Conservation (phyloP, 2,329 filamentous ascomycete species). For the Fusarium sp. region DNA sequence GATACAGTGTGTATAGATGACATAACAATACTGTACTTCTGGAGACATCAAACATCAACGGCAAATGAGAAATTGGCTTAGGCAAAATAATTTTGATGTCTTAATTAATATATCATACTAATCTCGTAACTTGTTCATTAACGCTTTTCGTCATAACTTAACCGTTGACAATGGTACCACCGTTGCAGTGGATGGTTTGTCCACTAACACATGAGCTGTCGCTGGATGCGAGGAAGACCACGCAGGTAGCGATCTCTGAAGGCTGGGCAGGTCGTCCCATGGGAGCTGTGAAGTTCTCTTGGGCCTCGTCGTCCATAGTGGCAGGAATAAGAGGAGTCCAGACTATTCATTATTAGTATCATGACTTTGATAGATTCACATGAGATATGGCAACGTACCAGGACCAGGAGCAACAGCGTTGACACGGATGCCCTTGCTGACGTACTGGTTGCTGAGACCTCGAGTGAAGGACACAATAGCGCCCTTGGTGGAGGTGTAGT, state of each 20-base stretch:
- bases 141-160: constrained; percentile 43
- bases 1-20: neutral
- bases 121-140: neutral
- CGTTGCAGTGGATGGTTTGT: constrained; percentile 71
- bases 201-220: constrained; percentile 82
- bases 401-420: constrained; percentile 83
- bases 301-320: constrained; percentile 77
- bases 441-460: constrained; percentile 79
- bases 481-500: constrained; percentile 85
- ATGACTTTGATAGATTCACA: no score
- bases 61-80: neutral
- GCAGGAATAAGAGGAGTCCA: constrained; percentile 82
- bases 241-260: constrained; percentile 83
- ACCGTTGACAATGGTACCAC: constrained; percentile 63
- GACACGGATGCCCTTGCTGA: constrained; percentile 78
- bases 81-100: neutral
- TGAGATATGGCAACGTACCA: constrained; percentile 38
- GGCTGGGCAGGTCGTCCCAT: constrained; percentile 85
- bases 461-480: constrained; percentile 85
- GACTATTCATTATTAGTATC: constrained; percentile 55
- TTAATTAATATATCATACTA: neutral
- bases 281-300: constrained; percentile 78
- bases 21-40: neutral
- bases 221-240: constrained; percentile 81
- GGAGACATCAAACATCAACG: neutral